Percentiles rank a stretch among this genome's conserved stretches.
Conservation (phyloP, 352 stramenopile genomes). For the Pseudoperonospora humuli region DNA sequence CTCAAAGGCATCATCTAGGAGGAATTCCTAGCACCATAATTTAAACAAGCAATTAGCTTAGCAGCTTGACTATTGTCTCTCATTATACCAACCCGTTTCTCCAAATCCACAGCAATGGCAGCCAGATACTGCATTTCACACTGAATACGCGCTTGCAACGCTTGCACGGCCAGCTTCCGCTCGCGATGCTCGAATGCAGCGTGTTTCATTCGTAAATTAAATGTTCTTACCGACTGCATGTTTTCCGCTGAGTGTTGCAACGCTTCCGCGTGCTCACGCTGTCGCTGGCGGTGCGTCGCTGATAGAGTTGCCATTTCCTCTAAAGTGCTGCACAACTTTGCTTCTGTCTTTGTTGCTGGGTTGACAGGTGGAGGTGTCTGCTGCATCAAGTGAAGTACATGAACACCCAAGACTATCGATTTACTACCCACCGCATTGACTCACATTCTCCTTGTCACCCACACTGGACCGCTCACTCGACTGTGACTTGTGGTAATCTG, state of each 20-base stretch:
- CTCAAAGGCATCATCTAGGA: slow-evolving; percentile 58
- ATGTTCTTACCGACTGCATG: slow-evolving; percentile 16
- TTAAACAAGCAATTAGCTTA: slow-evolving; percentile 14
- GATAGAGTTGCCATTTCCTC: slow-evolving; percentile 17
- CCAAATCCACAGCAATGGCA: too few relatives aligned
- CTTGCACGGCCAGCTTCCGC: slow-evolving; percentile 48
- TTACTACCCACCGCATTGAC: not conserved
- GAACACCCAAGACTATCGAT: not conserved
- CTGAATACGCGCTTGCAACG: too few relatives aligned
- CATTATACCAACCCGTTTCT: slow-evolving; percentile 25
- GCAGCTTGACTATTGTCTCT: not conserved
- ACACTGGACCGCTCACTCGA: slow-evolving; percentile 17
- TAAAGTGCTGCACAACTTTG: slow-evolving; percentile 3
- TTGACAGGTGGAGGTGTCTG: slow-evolving; percentile 1
- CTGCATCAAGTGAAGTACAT: not conserved
- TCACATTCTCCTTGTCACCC: slow-evolving; percentile 22
- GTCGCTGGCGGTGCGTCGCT: slow-evolving; percentile 9
- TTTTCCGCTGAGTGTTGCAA: slow-evolving; percentile 6
- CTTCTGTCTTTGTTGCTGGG: slow-evolving; percentile 7
- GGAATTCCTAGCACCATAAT: slow-evolving; percentile 31
- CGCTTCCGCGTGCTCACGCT: slow-evolving; percentile 13
- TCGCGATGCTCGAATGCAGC: slow-evolving; percentile 41
- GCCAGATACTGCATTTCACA: too few relatives aligned
- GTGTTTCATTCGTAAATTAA: slow-evolving; percentile 26
- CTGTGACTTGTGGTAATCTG: slow-evolving; percentile 11